A percentile compares a stretch with the other conserved stretches of the same genome.
Conservation (phyloP, 768 basidiomycete genomes). For the Filobasidium floriforme region DNA sequence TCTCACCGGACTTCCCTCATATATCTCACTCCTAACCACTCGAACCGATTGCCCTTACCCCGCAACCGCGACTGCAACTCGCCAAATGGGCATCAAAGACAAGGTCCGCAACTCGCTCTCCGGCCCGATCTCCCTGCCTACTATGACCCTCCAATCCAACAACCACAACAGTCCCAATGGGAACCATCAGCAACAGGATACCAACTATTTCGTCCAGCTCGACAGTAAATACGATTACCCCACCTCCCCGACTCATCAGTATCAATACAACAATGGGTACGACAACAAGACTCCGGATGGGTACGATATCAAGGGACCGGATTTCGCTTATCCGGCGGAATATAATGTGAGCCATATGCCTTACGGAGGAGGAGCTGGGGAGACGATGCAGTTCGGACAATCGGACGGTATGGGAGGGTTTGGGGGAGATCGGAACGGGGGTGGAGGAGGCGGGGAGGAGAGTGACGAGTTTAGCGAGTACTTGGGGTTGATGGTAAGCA, state of each 20-base stretch:
- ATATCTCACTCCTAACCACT: too few relatives aligned
- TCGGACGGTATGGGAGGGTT: not conserved
- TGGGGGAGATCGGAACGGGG: not conserved
- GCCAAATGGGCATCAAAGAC: constrained; percentile 9
- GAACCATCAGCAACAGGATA: not conserved
- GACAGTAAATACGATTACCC: constrained; percentile 6
- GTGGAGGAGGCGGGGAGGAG: not conserved
- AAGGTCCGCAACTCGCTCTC: not conserved
- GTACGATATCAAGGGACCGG: not conserved
- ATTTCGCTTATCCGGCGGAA: constrained; percentile 7
- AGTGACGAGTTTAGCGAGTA: constrained; percentile 4
- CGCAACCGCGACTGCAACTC: not conserved
- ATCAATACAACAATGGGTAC: not conserved
- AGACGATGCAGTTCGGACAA: not conserved
- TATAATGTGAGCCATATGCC: not conserved
- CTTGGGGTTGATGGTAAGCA: not conserved
- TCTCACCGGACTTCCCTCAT: too few relatives aligned
- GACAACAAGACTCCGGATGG: not conserved
- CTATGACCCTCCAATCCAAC: not conserved
- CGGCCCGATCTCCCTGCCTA: not conserved
- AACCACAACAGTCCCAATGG: not conserved
- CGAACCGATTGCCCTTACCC: too few relatives aligned
- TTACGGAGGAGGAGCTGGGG: not conserved
- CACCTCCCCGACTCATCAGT: not conserved
- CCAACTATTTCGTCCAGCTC: constrained; percentile 7